phyloP scores from a whole-genome alignment of 2,329 filamentous ascomycete genomes.

The Trichophyton benhamiae region DNA sequence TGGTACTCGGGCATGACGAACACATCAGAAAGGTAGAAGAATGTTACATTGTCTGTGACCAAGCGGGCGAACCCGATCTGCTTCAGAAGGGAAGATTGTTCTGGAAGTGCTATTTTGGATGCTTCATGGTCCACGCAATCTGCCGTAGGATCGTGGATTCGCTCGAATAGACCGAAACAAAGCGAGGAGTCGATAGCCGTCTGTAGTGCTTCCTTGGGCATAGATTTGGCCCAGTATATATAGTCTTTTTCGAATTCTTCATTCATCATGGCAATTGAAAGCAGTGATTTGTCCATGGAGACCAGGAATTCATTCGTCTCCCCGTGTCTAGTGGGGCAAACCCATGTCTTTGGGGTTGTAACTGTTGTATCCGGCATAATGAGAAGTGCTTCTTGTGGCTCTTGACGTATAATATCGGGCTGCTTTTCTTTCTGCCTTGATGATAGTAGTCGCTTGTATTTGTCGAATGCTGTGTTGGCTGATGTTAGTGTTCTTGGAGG shows the following conservation, averaged over 20 bases:
- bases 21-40: constrained; percentile 58
- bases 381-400: background rate
- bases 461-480: background rate
- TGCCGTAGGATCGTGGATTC: constrained; percentile 6
- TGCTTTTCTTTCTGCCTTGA: background rate
- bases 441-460: background rate
- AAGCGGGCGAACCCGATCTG: constrained; percentile 49
- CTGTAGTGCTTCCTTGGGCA: constrained; percentile 39
- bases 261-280: constrained; percentile 45
- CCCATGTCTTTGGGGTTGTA: constrained; percentile 2
- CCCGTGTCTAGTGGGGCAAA: background rate
- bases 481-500: background rate
- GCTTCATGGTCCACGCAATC: constrained; percentile 11
- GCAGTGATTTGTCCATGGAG: constrained; percentile 47
- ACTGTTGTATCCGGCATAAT: background rate
- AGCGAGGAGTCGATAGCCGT: constrained; percentile 47
- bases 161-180: constrained; percentile 46
- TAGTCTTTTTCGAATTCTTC: constrained; percentile 44
- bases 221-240: constrained; percentile 49
- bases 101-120: background rate
- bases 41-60: constrained; percentile 58
- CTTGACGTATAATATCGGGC: background rate
- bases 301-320: constrained; percentile 39
- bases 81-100: constrained; percentile 14
- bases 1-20: constrained; percentile 51